Evolutionary conservation across 106 monocot species (phyloP).

Genomic region (Dendrobium officinale): DNA sequence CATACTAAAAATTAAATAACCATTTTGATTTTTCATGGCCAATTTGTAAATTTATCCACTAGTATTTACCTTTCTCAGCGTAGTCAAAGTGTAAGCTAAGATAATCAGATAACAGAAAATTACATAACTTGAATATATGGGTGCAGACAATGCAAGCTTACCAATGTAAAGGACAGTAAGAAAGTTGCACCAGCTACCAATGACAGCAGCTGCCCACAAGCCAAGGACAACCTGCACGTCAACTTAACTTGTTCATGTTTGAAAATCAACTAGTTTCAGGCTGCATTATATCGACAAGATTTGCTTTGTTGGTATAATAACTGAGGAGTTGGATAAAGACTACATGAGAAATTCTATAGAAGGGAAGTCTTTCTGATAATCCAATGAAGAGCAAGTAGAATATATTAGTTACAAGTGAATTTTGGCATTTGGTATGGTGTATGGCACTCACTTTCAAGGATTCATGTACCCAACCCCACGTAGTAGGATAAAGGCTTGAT

Average conservation of each 20-base stretch:
- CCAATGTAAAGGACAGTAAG: slow-evolving; percentile 84
- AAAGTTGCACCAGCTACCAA: slow-evolving; percentile 95
- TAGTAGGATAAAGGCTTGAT: too few species aligned
- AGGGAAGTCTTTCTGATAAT: background rate
- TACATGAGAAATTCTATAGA: background rate
- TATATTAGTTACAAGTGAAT: background rate
- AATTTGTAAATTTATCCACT: too few species aligned
- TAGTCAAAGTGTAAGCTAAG: too few species aligned
- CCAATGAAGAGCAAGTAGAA: background rate
- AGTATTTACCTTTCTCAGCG: too few species aligned
- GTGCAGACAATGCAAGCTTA: background rate
- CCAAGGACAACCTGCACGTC: slow-evolving; percentile 51
- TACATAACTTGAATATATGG: too few species aligned
- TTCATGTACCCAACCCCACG: too few species aligned
- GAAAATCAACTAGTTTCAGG: background rate
- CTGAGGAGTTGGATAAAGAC: background rate
- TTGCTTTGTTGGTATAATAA: background rate
- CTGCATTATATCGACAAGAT: background rate
- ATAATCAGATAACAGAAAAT: too few species aligned
- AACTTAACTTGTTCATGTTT: background rate
- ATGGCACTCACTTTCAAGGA: too few species aligned
- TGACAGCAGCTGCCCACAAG: slow-evolving; percentile 74
- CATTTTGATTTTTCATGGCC: too few species aligned
- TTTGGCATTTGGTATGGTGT: background rate
- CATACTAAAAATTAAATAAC: too few species aligned